Evolutionary conservation across 352 stramenopile species (phyloP), one percentile per base, ranked within the genome.

Genomic region (Phytophthora ramorum): DNA sequence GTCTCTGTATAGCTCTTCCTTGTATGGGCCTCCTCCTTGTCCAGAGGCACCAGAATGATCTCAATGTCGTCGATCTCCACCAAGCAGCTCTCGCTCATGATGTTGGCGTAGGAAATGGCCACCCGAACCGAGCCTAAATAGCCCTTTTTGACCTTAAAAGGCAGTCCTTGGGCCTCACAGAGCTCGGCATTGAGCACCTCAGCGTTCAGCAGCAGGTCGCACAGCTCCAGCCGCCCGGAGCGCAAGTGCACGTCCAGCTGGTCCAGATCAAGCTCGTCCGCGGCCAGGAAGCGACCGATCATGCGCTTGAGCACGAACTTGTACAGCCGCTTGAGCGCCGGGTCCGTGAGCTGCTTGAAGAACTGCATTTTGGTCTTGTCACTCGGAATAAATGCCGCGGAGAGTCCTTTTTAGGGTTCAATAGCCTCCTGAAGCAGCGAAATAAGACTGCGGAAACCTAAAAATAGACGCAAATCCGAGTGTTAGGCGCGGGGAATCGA

Each of bases 271-370:
- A 96, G 76, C 58, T 94, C 89, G 53, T 94, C 83, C 22, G 83
- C 74, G 2, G 85, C 79, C 35, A 96, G 73, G 66, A 95, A 96
- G n/a, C 87, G 84, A 12, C 89, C 89, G 51, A 96, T 90, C 66
- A 95, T 84, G 58, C 89, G 87, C 84, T 96, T 95, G 28, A 96
- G 78, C 60, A 96, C 87, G 56, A 96, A 96, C 72, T 96, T 96
- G 83, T 96, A 96, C 35, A 96, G 76, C 45, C 89, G 89, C 81
- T 96, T 96, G 52, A 96, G 83, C 65, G 89, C 89, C 19, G 89
- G 89, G 59, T 96, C 89, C 41, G 89, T 96, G 55, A 96, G 69
- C 49, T 92, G 83, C 82, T 90, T 93, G 58, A 96, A 92, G 66
- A 96, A 96, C 69, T 94, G 85, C 88, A 96, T 92, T 10, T 30